Evolutionary conservation across 768 basidiomycete species (phyloP), one percentile per base, ranked within the genome.

Genomic region (Tricholoma hemisulphureum): DNA sequence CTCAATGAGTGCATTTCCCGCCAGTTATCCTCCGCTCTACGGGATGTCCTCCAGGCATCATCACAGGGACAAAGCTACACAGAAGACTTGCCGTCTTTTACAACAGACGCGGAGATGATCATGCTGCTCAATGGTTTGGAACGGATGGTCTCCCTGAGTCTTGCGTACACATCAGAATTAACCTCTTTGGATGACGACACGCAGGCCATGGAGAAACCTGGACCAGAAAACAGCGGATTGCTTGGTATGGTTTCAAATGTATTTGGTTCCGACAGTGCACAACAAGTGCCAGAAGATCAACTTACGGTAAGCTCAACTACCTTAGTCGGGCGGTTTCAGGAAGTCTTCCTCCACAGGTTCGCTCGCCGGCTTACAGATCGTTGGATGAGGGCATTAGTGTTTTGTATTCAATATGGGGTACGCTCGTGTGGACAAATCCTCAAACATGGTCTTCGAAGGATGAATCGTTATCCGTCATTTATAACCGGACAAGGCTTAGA

Each of bases 191-290:
- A 88, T 16, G 88, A 89, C 16, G 89, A 91, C 8, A 72, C 73
- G 13, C 64, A 71, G 11, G 63, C 67, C 0, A 66, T 77, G 16
- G 91, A 87, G 62, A 91, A 84, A 63, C 63, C 69, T 21, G 75
- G 72, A 2, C 67, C 77, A 16, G 86, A 87, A 61, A 76, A 77
- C 8, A 79, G 82, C 66, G 88, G 95, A 1, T 73, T 98, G 10
- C 77, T 98, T 0, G 93, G 95, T 8, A 91, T 93, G 65, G 88
- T 99, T 52, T 95, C 94, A 2, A 91, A 86, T 55, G 95, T 98
- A 2, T 95, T 99, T 66, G 83, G 89, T 39, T 84, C 85, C 0
- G 91, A 94, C n/a, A 80, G 75, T 32, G 65, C 73, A 8, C 71
- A 78, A 10, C 68, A 71, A 55, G 63, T 71, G 35, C 66, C 71